phyloP scores from a whole-genome alignment of 306 rosid genomes.

The Notholithocarpus densiflorus region DNA sequence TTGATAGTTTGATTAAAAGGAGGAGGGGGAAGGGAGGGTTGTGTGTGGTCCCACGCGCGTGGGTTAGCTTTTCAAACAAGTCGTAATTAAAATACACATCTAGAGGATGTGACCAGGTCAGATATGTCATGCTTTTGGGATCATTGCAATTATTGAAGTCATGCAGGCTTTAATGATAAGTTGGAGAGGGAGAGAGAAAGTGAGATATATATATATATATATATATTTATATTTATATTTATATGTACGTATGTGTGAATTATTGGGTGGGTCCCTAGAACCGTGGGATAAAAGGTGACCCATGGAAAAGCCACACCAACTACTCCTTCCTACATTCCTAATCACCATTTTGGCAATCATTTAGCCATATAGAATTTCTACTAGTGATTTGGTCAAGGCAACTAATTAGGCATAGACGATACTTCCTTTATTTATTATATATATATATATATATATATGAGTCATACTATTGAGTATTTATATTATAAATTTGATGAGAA shows the following conservation, averaged over 20 bases:
- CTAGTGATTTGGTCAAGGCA: conserved; percentile 11
- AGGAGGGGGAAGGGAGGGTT: background rate
- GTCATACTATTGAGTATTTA: too few species aligned
- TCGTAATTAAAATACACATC: conserved; percentile 35
- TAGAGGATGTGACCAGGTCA: conserved; percentile 52
- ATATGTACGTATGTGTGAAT: conserved; percentile 25
- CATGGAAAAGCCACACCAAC: background rate
- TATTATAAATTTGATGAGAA: too few species aligned
- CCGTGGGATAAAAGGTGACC: background rate
- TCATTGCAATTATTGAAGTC: conserved; percentile 92
- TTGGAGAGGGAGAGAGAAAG: conserved; percentile 12
- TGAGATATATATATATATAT: background rate
- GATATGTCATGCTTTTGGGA: conserved; percentile 87
- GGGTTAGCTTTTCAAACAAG: conserved; percentile 42
- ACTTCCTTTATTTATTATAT: too few species aligned
- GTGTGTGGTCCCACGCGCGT: conserved; percentile 58
- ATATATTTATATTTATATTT: too few species aligned
- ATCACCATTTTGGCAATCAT: conserved; percentile 37
- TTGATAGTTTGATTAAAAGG: background rate
- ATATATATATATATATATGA: too few species aligned
- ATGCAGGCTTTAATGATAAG: conserved; percentile 91
- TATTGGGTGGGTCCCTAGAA: conserved; percentile 41
- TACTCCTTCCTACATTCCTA: conserved; percentile 15
- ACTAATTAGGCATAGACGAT: background rate
- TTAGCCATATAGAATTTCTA: conserved; percentile 9